Evolutionary conservation across 116 monocot genomes (phyloP), one percentile per base, ranked within the genome.

Genomic region (Cymodocea nodosa): DNA sequence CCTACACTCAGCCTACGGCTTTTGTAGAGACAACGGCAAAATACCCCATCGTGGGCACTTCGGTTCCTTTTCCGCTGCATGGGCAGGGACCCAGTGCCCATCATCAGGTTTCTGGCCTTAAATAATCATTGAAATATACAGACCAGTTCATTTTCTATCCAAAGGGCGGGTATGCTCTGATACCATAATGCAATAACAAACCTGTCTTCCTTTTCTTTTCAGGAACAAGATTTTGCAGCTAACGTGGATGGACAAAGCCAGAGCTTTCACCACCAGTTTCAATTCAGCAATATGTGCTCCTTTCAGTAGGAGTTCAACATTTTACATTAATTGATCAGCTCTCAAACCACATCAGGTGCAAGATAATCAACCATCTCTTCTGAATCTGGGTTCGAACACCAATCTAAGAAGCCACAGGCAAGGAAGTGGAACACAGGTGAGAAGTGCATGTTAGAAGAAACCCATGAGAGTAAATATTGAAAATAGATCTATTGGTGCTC

Each of bases 1-100:
- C 59, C 19, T 59, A 67, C 59, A 73, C 52, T 58, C 44, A 73
- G 65, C n/a, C 65, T 58, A 73, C 73, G 34, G 35, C 65, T 58
- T 59, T 73, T 65, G 34, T 23, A 57, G 65, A 50, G 15, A 64
- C 24, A 56, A 64, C 72, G 40, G 65, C 36, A 59, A 67, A 51
- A 49, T 66, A 51, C 50, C 52, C 71, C 12, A 34, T 61, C n/a
- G 59, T 60, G 59, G 70, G 61, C 51, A 60, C 60, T 49, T 61
- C 70, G 2, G n/a, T 23, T 70, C 23, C 70, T 35, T 70, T 60
- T 70, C 30, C 36, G 34, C 34, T 60, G 17, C 60, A 61, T 70
- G 70, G 52, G 4, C 60, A 70, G 15, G 70, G 60, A 12, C 54
- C 67, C 52, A 53, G 3, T 54, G 19, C 36, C 52, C 18, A 34